These are phyloP conservation scores for Colletotrichum higginsianum DNA, from an alignment of 2,329 filamentous ascomycete genomes.

Conservation along the genomic window DNA sequence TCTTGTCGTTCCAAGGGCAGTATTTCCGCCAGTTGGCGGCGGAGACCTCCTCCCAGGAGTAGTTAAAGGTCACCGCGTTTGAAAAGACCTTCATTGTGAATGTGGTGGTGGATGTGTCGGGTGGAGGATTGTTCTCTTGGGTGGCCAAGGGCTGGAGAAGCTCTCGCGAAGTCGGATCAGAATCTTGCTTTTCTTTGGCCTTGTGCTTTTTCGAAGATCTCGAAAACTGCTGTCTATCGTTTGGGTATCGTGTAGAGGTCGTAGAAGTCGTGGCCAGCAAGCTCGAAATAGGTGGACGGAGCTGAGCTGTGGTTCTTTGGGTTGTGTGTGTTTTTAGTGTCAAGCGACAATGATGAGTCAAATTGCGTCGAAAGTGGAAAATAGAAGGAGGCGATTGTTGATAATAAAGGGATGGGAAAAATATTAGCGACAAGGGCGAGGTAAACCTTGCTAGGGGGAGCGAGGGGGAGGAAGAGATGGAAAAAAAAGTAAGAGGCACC, in stretches of 20 bases:
- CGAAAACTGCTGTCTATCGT: conserved; percentile 3
- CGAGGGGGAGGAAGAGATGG: background rate
- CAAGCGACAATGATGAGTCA: conserved; percentile 25
- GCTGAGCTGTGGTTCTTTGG: background rate
- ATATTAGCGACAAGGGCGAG: conserved; percentile 13
- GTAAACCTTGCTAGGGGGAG: conserved; percentile 30
- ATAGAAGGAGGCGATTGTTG: conserved; percentile 8
- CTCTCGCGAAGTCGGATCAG: conserved; percentile 2
- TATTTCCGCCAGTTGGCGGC: conserved; percentile 99
- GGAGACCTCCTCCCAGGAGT: conserved; percentile 98
- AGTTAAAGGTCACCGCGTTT: conserved; percentile 90
- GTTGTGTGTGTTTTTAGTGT: conserved; percentile 16
- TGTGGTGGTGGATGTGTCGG: conserved; percentile 38
- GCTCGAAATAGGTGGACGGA: background rate
- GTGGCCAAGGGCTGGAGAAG: background rate
- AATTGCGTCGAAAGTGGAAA: background rate
- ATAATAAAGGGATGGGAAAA: conserved; percentile 36
- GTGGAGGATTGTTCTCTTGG: background rate
- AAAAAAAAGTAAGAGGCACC: conserved; percentile 2
- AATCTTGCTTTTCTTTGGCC: background rate
- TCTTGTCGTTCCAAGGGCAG: conserved; percentile 98
- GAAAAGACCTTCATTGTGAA: conserved; percentile 93
- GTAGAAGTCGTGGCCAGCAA: conserved; percentile 11
- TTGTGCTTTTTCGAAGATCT: background rate
- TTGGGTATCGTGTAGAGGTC: conserved; percentile 3